These are phyloP conservation scores for Chrysanthemum makinoi DNA, from an alignment of 129 eudicot genomes.

Conservation along the genomic window DNA sequence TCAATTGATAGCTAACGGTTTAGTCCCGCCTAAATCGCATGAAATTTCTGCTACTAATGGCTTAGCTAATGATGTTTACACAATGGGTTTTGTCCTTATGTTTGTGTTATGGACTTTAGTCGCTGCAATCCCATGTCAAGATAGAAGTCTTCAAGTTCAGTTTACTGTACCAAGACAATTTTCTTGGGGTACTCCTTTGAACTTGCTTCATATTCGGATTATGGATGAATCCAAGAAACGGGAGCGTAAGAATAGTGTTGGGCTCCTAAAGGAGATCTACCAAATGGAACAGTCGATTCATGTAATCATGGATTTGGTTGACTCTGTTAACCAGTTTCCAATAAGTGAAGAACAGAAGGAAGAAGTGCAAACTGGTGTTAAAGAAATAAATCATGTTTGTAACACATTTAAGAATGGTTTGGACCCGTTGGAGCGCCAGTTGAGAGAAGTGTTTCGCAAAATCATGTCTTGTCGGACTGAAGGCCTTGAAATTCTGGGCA, in stretches of 20 bases:
- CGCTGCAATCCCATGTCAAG: constrained; percentile 91
- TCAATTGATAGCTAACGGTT: constrained; percentile 58
- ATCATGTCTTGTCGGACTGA: constrained; percentile 71
- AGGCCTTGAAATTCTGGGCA: constrained; percentile 61
- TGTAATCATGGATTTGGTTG: constrained; percentile 64
- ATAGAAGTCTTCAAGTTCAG: constrained; percentile 54
- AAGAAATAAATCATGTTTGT: constrained; percentile 44
- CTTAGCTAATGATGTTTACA: constrained; percentile 50
- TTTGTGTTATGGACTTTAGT: constrained; percentile 80
- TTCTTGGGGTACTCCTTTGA: constrained; percentile 61
- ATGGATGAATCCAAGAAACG: constrained; percentile 72
- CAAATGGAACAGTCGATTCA: constrained; percentile 57
- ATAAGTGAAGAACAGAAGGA: constrained; percentile 56
- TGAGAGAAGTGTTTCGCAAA: constrained; percentile 64
- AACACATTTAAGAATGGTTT: constrained; percentile 52
- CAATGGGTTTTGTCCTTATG: constrained; percentile 72
- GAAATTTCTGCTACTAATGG: constrained; percentile 67
- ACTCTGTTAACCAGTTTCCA: constrained; percentile 60
- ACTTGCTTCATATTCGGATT: constrained; percentile 55
- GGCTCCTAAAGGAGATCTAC: constrained; percentile 67
- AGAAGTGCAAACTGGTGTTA: constrained; percentile 45
- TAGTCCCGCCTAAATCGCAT: constrained; percentile 56
- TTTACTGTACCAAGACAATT: constrained; percentile 71
- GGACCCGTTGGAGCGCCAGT: constrained; percentile 66
- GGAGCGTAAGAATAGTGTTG: constrained; percentile 50